phyloP scores from a whole-genome alignment of 225 moss, liverwort and hornwort species.

The Takakia lepidozioides region DNA sequence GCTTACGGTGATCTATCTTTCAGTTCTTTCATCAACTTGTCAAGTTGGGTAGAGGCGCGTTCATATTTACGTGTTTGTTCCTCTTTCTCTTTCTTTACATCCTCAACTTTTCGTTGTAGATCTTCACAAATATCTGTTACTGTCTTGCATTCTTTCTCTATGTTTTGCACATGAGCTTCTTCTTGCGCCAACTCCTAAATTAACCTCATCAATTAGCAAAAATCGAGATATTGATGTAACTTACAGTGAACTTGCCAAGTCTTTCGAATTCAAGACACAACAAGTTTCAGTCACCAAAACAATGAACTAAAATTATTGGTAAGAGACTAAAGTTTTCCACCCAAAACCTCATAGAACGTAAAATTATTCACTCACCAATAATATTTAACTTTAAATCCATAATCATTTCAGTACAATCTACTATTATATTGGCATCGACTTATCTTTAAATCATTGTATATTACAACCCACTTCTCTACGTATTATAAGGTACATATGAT shows the following conservation, averaged over 20 bases:
- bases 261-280: too few species aligned
- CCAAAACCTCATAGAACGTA: too few species aligned
- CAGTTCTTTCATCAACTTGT: slow-evolving; percentile 28
- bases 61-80: slow-evolving; percentile 32
- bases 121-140: slow-evolving; percentile 19
- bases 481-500: neutral
- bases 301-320: too few species aligned
- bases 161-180: slow-evolving; percentile 27
- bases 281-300: too few species aligned
- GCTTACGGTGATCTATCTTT: slow-evolving; percentile 30
- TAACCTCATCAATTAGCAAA: neutral
- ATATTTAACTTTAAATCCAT: too few species aligned
- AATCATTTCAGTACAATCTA: too few species aligned
- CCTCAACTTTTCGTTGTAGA: slow-evolving; percentile 23
- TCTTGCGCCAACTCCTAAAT: slow-evolving; percentile 28
- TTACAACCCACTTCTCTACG: too few species aligned
- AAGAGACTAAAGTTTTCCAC: too few species aligned
- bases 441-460: too few species aligned
- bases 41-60: slow-evolving; percentile 30
- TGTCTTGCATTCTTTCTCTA: slow-evolving; percentile 25
- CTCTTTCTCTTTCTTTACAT: slow-evolving; percentile 27
- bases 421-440: too few species aligned
- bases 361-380: too few species aligned
- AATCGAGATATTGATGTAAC: too few species aligned
- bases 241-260: neutral